Conservation (phyloP, 2,329 filamentous ascomycete species). For the Fusarium paranaense region DNA sequence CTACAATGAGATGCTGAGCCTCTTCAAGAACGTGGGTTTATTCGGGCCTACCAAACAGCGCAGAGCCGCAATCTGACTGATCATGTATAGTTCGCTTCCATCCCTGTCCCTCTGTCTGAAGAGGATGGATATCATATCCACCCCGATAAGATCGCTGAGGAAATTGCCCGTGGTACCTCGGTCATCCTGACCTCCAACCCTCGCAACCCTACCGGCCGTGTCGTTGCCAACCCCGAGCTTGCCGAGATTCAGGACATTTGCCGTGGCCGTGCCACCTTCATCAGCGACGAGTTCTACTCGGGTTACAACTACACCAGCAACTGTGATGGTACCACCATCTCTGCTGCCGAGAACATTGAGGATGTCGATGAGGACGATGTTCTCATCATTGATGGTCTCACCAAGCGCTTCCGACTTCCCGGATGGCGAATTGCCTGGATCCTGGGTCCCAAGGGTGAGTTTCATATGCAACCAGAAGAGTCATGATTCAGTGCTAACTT, state of each 20-base stretch:
- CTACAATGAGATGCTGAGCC: slow-evolving; percentile 95
- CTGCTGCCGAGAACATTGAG: slow-evolving; percentile 87
- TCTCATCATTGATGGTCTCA: slow-evolving; percentile 93
- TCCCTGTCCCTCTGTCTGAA: slow-evolving; percentile 85
- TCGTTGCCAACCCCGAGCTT: slow-evolving; percentile 86
- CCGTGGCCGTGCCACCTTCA: slow-evolving; percentile 88
- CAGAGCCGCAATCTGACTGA: slow-evolving; percentile 12
- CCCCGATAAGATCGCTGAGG: slow-evolving; percentile 90
- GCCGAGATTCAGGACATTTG: slow-evolving; percentile 94
- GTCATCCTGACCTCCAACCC: slow-evolving; percentile 97
- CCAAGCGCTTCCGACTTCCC: slow-evolving; percentile 95
- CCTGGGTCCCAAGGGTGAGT: slow-evolving; percentile 80
- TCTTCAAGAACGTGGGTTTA: slow-evolving; percentile 84
- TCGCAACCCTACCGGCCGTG: slow-evolving; percentile 91
- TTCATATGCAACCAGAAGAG: not conserved
- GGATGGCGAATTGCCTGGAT: slow-evolving; percentile 99
- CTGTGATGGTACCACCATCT: slow-evolving; percentile 91
- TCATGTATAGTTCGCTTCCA: slow-evolving; percentile 76
- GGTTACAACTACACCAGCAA: slow-evolving; percentile 96
- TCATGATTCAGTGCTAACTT: slow-evolving; percentile 21
- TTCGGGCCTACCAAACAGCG: not conserved
- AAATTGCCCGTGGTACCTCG: slow-evolving; percentile 85
- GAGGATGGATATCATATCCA: slow-evolving; percentile 94
- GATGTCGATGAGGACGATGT: slow-evolving; percentile 93
- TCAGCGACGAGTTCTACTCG: slow-evolving; percentile 97